Evolutionary conservation across 164 flowering plant species (phyloP).

Genomic region (Vitis rupestris): DNA sequence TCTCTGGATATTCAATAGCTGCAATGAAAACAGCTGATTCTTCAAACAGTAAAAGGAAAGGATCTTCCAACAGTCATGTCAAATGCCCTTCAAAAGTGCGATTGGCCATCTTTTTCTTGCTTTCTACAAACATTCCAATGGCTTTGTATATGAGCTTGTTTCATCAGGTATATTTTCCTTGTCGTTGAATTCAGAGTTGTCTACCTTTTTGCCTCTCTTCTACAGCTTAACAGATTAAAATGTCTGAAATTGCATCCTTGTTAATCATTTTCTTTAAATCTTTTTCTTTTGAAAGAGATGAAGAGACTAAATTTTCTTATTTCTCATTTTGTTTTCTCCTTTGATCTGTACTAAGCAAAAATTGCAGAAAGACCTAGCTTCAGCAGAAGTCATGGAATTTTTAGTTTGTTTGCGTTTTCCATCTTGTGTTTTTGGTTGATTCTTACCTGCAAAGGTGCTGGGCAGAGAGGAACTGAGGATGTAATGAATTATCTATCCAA

Average conservation of each 20-base stretch:
- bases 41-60: slow-evolving; percentile 25
- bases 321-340: no score
- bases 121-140: slow-evolving; percentile 86
- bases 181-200: neutral
- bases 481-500: slow-evolving; percentile 71
- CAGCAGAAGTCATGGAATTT: no score
- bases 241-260: neutral
- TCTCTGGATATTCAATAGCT: slow-evolving; percentile 75
- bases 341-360: no score
- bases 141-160: slow-evolving; percentile 85
- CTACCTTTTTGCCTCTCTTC: neutral
- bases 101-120: slow-evolving; percentile 55
- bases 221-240: no score
- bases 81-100: slow-evolving; percentile 34
- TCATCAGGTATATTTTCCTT: slow-evolving; percentile 71
- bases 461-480: slow-evolving; percentile 96
- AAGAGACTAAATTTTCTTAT: no score
- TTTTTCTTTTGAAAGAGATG: no score
- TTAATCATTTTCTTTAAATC: no score
- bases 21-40: slow-evolving; percentile 22
- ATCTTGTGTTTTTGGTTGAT: no score
- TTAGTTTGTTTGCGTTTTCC: neutral
- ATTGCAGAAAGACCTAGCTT: no score
- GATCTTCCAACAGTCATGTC: slow-evolving; percentile 14
- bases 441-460: slow-evolving; percentile 7